phyloP scores from a whole-genome alignment of 2,329 filamentous ascomycete species.

The Xylaria sp. region DNA sequence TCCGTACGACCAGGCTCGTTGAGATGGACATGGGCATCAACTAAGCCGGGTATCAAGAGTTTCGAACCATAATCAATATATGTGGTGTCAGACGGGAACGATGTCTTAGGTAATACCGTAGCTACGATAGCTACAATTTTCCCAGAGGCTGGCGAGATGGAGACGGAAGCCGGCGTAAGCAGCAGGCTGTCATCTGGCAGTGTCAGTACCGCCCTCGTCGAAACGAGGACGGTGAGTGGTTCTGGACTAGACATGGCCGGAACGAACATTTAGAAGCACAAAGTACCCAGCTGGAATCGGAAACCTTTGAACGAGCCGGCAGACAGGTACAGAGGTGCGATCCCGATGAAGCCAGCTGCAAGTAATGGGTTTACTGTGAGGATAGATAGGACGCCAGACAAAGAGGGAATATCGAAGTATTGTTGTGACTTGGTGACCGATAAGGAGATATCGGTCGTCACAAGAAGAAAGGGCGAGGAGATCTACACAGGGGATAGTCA shows the following conservation, averaged over 20 bases:
- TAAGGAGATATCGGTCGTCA: slow-evolving; percentile 12
- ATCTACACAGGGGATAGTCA: slow-evolving; percentile 22
- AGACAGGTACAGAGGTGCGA: neutral
- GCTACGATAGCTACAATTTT: slow-evolving; percentile 84
- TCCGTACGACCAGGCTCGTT: slow-evolving; percentile 97
- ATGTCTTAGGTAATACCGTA: slow-evolving; percentile 76
- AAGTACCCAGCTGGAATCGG: slow-evolving; percentile 4
- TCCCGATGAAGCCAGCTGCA: neutral
- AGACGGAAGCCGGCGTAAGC: slow-evolving; percentile 84
- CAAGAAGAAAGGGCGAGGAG: neutral
- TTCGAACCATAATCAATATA: slow-evolving; percentile 89
- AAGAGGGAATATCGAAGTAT: slow-evolving; percentile 3
- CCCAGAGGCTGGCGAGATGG: slow-evolving; percentile 80
- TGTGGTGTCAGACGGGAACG: slow-evolving; percentile 76
- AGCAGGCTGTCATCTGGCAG: slow-evolving; percentile 70
- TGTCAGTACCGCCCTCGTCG: slow-evolving; percentile 83
- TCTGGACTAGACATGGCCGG: slow-evolving; percentile 44
- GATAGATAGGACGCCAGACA: neutral
- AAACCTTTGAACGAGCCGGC: slow-evolving; percentile 3
- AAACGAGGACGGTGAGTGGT: slow-evolving; percentile 79
- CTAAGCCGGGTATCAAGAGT: slow-evolving; percentile 87
- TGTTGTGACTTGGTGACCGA: slow-evolving; percentile 11
- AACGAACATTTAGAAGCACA: slow-evolving; percentile 38
- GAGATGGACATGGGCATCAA: slow-evolving; percentile 96
- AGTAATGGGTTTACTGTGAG: slow-evolving; percentile 19